A percentile compares a stretch with the other conserved stretches of the same genome.
Conservation (phyloP, 441 rosid genomes). For the Syzygium malaccense region DNA sequence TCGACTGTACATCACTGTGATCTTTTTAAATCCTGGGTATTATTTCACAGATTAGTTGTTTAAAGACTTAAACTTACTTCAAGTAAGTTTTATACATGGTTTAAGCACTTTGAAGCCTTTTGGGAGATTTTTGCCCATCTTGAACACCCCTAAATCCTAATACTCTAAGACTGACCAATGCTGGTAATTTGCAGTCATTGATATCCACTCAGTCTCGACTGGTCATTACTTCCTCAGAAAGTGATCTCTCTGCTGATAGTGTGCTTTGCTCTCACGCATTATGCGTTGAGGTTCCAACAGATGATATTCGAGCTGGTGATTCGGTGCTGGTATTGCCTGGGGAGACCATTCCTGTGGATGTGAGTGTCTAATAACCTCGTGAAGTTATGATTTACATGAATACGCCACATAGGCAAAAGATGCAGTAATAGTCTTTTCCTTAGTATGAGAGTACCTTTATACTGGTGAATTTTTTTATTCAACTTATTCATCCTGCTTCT, state of each 20-base stretch:
- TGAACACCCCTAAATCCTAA: not conserved
- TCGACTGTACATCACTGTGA: not conserved
- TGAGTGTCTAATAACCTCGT: conserved; percentile 26
- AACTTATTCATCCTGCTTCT: not conserved
- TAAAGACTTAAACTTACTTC: not conserved
- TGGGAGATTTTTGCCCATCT: not conserved
- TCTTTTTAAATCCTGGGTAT: not conserved
- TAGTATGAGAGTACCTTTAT: not conserved
- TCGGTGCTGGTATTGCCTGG: conserved; percentile 82
- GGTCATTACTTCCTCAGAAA: conserved; percentile 70
- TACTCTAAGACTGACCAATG: not conserved
- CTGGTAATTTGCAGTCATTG: conserved; percentile 61
- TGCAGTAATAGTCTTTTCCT: not conserved
- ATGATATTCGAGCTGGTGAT: conserved; percentile 89
- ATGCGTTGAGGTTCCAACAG: conserved; percentile 75
- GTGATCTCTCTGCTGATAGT: conserved; percentile 39
- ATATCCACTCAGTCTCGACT: conserved; percentile 83
- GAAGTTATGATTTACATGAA: not conserved
- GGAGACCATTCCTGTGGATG: conserved; percentile 92
- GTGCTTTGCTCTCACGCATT: conserved; percentile 80
- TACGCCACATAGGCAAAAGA: not conserved
- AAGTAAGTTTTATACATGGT: not conserved
- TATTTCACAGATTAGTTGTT: not conserved
- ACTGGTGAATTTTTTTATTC: not conserved
- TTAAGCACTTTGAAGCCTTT: not conserved